phyloP scores from a whole-genome alignment of 345 rosid genomes.

The Salix exigua region DNA sequence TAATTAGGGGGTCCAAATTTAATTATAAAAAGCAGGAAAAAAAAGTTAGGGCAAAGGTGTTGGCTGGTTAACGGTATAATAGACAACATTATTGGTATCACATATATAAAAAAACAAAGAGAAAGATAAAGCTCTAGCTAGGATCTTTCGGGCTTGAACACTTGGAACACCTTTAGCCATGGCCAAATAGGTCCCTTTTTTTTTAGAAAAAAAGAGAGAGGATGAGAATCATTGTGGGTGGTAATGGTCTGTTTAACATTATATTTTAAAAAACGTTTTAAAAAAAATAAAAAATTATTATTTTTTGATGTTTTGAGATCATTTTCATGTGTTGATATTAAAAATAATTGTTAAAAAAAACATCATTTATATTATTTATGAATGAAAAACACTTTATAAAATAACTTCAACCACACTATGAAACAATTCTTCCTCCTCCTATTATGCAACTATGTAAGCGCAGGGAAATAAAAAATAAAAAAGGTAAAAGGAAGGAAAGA shows the following conservation, averaged over 20 bases:
- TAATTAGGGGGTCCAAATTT: no score
- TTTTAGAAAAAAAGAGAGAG: conserved; percentile 4
- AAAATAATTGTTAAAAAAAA: no score
- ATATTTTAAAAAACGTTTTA: no score
- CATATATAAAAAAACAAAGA: conserved; percentile 1
- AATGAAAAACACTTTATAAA: no score
- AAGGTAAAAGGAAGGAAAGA: neutral
- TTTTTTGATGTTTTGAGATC: no score
- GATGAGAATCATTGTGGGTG: conserved; percentile 16
- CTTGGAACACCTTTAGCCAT: conserved; percentile 26
- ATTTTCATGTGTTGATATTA: no score
- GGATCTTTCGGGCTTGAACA: conserved; percentile 8
- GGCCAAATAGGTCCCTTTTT: conserved; percentile 9
- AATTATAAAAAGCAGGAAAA: no score
- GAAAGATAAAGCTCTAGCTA: neutral
- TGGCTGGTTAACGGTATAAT: no score
- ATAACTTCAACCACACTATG: accelerated
- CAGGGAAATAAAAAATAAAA: neutral
- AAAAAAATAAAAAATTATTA: no score
- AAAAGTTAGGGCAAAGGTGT: no score
- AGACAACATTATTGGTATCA: no score
- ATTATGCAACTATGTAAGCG: conserved; percentile 10
- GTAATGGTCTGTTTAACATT: neutral
- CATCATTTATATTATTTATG: no score
- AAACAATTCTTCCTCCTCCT: neutral